Evolutionary conservation across 1,284 basidiomycete genomes (phyloP).

Genomic region (Austroboletus rostrupii): DNA sequence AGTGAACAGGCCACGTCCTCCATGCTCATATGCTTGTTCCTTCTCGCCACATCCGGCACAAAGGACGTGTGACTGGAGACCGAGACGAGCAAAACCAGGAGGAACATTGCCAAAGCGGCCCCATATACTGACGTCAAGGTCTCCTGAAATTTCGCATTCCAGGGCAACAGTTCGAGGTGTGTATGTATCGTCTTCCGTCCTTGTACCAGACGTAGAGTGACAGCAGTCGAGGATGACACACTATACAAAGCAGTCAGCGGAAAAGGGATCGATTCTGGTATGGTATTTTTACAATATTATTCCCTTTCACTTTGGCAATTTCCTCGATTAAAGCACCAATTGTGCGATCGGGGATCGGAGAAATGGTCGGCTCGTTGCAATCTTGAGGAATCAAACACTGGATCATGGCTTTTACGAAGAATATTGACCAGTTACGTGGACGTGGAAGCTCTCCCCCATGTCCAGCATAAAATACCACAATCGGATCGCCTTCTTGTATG

Average conservation of each 20-base stretch:
- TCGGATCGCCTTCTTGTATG: conserved; percentile 54
- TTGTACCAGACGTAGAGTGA: conserved; percentile 43
- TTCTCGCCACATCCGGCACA: conserved; percentile 51
- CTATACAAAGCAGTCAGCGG: conserved; percentile 1
- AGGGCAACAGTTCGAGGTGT: conserved; percentile 39
- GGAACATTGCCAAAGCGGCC: conserved; percentile 27
- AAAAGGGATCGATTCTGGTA: background rate
- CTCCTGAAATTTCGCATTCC: conserved; percentile 45
- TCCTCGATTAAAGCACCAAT: conserved; percentile 50
- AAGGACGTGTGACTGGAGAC: conserved; percentile 42
- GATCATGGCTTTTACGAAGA: conserved; percentile 35
- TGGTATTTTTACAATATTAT: conserved; percentile 42
- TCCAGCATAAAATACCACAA: conserved; percentile 61
- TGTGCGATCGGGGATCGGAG: conserved; percentile 51
- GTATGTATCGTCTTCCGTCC: conserved; percentile 31
- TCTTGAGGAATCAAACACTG: conserved; percentile 58
- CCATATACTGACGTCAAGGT: conserved; percentile 50
- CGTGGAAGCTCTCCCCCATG: conserved; percentile 51
- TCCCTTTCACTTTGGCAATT: conserved; percentile 49
- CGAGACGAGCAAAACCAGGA: conserved; percentile 41
- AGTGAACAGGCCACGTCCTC: conserved; percentile 14
- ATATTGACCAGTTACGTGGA: conserved; percentile 44
- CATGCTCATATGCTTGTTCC: conserved; percentile 25
- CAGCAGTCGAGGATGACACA: conserved; percentile 60
- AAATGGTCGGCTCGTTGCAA: conserved; percentile 37